These are phyloP conservation scores for Jaapia argillacea DNA, from an alignment of 768 basidiomycete species.

Conservation along the genomic window DNA sequence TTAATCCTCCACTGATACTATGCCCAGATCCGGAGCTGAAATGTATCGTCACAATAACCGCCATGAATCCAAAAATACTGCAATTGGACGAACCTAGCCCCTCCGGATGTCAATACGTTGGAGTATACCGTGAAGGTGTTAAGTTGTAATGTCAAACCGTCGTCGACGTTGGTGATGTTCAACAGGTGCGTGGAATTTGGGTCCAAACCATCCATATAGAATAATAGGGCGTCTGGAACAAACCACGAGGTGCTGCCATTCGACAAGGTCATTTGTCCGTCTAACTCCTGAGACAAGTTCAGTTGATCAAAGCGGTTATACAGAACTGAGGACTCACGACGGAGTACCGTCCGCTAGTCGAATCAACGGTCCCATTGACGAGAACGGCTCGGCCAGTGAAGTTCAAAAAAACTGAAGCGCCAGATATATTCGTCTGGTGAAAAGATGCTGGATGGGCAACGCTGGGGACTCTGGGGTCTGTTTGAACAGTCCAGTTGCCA, in stretches of 20 bases:
- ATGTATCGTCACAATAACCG: no score
- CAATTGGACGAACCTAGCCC: no score
- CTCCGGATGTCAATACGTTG: no score
- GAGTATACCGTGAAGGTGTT: slow-evolving; percentile 8
- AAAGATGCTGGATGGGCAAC: slow-evolving; percentile 4
- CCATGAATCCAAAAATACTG: no score
- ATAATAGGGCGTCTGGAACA: slow-evolving; percentile 10
- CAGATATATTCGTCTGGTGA: slow-evolving; percentile 2
- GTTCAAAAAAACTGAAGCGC: slow-evolving; percentile 2
- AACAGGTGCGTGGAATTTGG: slow-evolving; percentile 5
- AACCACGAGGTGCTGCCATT: slow-evolving; percentile 15
- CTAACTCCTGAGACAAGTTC: slow-evolving; percentile 1
- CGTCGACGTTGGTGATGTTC: slow-evolving; percentile 6
- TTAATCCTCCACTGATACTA: no score
- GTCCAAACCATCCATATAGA: slow-evolving; percentile 8
- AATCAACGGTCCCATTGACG: slow-evolving; percentile 11
- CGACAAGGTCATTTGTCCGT: slow-evolving; percentile 1
- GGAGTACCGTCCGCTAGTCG: slow-evolving; percentile 15
- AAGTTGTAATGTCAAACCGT: slow-evolving; percentile 7
- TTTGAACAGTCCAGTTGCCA: slow-evolving; percentile 6
- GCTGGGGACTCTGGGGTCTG: slow-evolving; percentile 6
- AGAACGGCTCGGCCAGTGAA: slow-evolving; percentile 7
- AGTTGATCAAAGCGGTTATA: background rate
- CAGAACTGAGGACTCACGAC: slow-evolving; percentile 10
- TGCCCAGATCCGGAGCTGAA: no score